A percentile compares a stretch with the other conserved stretches of the same genome.
Conservation (phyloP, 2,329 filamentous ascomycete species). For the Apiospora phragmitis region DNA sequence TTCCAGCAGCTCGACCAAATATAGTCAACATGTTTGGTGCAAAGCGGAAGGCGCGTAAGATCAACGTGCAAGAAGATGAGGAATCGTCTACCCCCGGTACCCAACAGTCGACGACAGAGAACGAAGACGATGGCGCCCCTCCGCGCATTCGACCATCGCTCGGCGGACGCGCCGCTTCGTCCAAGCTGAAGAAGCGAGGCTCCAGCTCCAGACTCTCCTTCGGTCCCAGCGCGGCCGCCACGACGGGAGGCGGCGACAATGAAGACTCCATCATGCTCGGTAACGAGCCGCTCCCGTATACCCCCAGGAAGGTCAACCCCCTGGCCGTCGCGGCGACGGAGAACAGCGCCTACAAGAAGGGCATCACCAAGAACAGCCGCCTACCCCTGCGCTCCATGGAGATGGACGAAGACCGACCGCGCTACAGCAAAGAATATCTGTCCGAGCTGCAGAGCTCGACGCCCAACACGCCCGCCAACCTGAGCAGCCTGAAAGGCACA, state of each 20-base stretch:
- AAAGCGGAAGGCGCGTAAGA: constrained; percentile 73
- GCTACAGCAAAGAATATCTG: constrained; percentile 84
- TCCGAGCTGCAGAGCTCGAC: constrained; percentile 85
- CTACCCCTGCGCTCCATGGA: constrained; percentile 59
- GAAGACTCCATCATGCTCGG: constrained; percentile 38
- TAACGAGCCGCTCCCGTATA: constrained; percentile 46
- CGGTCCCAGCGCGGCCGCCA: constrained; percentile 59
- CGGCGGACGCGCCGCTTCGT: constrained; percentile 42
- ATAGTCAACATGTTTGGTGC: constrained; percentile 46
- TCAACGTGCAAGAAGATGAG: constrained; percentile 69
- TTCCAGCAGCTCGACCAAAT: neutral
- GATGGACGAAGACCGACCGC: constrained; percentile 68
- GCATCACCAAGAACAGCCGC: constrained; percentile 45
- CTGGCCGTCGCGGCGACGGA: constrained; percentile 66
- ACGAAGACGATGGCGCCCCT: constrained; percentile 46
- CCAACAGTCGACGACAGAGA: constrained; percentile 30
- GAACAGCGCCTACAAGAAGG: constrained; percentile 63
- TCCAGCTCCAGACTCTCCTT: constrained; percentile 72
- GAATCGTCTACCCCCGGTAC: constrained; percentile 42
- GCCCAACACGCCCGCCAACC: constrained; percentile 74
- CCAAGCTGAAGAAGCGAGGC: constrained; percentile 69
- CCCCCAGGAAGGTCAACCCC: constrained; percentile 59
- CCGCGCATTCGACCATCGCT: constrained; percentile 50
- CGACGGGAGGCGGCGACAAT: constrained; percentile 54
- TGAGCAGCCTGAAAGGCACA: constrained; percentile 37